phyloP scores from a whole-genome alignment of 106 monocot genomes.

The Posidonia australis region DNA sequence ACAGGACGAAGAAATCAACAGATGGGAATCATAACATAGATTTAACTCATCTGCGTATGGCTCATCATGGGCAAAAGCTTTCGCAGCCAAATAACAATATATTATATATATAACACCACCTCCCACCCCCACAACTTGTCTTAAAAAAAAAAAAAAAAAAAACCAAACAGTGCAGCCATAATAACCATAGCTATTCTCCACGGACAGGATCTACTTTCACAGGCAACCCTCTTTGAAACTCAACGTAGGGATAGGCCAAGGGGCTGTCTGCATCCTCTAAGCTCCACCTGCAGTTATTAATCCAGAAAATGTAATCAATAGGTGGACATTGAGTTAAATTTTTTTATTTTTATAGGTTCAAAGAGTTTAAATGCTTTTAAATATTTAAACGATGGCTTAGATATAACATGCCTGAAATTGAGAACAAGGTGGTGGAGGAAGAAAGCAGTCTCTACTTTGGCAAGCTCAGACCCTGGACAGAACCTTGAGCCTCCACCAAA shows the following conservation, averaged over 20 bases:
- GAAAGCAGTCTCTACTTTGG: conserved; percentile 63
- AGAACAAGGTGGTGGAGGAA: conserved; percentile 80
- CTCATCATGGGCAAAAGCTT: conserved; percentile 3
- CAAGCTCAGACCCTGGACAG: conserved; percentile 78
- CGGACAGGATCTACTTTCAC: conserved; percentile 34
- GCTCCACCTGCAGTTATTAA: conserved; percentile 39
- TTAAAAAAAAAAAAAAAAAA: background rate
- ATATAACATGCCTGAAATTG: conserved; percentile 52
- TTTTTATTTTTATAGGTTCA: too few species aligned
- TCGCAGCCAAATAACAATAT: background rate
- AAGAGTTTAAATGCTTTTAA: too few species aligned
- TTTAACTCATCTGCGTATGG: background rate
- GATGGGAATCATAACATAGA: background rate
- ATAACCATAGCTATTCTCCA: background rate
- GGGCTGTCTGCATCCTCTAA: conserved; percentile 45
- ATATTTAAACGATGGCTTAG: too few species aligned
- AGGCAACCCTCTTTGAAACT: conserved; percentile 60
- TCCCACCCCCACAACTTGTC: background rate
- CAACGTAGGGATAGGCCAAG: conserved; percentile 68
- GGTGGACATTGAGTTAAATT: too few species aligned
- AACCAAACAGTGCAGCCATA: background rate
- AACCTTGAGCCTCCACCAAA: conserved; percentile 80
- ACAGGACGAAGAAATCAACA: too few species aligned
- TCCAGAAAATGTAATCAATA: too few species aligned
- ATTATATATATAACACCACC: background rate